Evolutionary conservation across 2,329 filamentous ascomycete genomes (phyloP), one percentile per base, ranked within the genome.

Genomic region (Aspergillus sojae): DNA sequence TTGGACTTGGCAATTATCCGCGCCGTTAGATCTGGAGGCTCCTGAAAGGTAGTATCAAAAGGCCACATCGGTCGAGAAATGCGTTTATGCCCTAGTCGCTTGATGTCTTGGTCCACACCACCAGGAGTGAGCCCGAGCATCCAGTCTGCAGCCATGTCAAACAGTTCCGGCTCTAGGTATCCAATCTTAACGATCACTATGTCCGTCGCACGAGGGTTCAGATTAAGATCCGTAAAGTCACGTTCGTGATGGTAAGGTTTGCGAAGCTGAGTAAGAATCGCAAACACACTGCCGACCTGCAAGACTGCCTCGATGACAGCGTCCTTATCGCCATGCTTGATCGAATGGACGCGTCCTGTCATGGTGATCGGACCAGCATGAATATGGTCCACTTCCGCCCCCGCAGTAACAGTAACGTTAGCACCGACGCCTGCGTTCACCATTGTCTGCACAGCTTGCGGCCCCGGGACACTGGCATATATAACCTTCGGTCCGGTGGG

Each of bases 121-220:
- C 83, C 84, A 0, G 84, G 83, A 0, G 84, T 86, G 19, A 86
- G 73, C 0, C 76, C 84, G 1, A 86, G 76, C 80, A 85, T 85
- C 84, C 84, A 86, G 59, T 82, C 83, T 9, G 75, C 76, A 0
- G 83, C 80, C 83, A 86, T 86, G 57, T 80, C 79, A 63, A 84
- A 85, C 5, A 86, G 72, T 67, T 86, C 80, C 4, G 84, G 84
- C 68, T 86, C 84, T 1, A 86, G 71, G 62, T 86, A 86, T 19
- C 84, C 84, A 52, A 86, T 86, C 71, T 86, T 86, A 28, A 86
- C 83, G 50, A 86, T 80, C 0, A 86, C 83, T 26, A 86, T 79
- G 65, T 84, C 82, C 0, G 80, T 79, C 5, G 75, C 67, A 2
- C 83, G 78, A 1, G 84, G 83, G 10, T 72, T 54, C 0, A 86